phyloP scores from a whole-genome alignment of 2,329 filamentous ascomycete species.

The Colletotrichum cordylinicola region DNA sequence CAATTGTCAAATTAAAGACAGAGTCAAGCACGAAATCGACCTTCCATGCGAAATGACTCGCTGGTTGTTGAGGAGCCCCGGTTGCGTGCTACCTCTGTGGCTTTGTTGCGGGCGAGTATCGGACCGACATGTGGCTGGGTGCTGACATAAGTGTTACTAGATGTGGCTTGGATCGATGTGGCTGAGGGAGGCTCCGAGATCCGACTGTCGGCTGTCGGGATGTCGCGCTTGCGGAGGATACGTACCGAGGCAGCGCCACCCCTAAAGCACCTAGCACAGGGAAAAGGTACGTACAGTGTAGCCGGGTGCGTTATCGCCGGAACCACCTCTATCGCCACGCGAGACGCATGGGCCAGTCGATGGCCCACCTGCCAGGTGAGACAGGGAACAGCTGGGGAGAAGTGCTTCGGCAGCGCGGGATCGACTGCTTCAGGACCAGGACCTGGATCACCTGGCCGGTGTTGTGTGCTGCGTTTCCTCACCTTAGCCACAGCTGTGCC shows the following conservation, averaged over 20 bases:
- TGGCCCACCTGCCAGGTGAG: conserved; percentile 3
- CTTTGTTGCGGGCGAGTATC: background rate
- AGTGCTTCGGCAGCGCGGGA: conserved; percentile 10
- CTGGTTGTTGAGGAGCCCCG: background rate
- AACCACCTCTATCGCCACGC: background rate
- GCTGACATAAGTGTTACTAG: background rate
- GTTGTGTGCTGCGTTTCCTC: background rate
- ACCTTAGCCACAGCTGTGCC: background rate
- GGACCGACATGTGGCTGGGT: background rate
- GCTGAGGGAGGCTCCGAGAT: background rate
- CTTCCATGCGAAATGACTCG: conserved; percentile 11
- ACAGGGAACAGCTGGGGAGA: background rate
- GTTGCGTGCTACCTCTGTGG: background rate
- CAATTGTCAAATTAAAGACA: conserved; percentile 9
- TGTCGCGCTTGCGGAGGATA: background rate
- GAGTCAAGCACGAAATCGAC: background rate
- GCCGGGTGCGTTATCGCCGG: background rate
- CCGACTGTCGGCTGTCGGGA: background rate
- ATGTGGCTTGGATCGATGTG: background rate
- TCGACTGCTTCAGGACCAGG: conserved; percentile 17
- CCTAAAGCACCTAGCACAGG: background rate
- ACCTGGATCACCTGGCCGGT: conserved; percentile 6
- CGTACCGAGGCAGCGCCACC: background rate
- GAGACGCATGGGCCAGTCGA: conserved; percentile 8
- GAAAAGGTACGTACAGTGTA: background rate